Evolutionary conservation across 2,329 filamentous ascomycete species (phyloP), one percentile per base, ranked within the genome.

Genomic region (Colletotrichum noveboracense): DNA sequence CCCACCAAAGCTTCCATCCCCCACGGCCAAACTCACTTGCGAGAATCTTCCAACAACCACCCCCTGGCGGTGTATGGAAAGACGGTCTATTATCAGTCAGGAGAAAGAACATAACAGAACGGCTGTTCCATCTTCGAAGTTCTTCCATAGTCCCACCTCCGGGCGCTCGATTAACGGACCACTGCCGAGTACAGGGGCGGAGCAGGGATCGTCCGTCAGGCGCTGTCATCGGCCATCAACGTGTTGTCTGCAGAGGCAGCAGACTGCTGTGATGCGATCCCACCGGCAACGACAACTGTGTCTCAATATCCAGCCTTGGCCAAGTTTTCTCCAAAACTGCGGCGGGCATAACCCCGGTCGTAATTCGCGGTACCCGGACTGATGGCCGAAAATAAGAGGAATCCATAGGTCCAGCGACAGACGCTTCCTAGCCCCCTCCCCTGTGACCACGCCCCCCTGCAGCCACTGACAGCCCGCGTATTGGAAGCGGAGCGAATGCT

Each of bases 1-100:
- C 69, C 61, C 71, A 65, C 58, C 14, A 14, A 38, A 14, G 14
- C n/a, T n/a, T 32, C 24, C 60, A 21, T n/a, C 30, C 36, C 68
- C 72, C 72, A 75, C 61, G 68, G 36, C 52, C 55, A 58, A 52
- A 24, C 32, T 30, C 32, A 58, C n/a, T 58, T 73, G 73, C 64
- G 69, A 75, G 69, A 73, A 73, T 75, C 73, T 72, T 72, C 69
- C 38, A 56, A 72, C n/a, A n/a, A 38, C 21, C 61, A 67, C 71
- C 62, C 67, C 72, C 55, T 21, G 32, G 43, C 52, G 28, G 26
- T 60, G 60, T 18, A 34, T 30, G 32, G 58, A 74, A 64, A n/a
- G 8, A 30, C 32, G n/a, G 61, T 13, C n/a, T 38, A 21, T 36
- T 32, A 56, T 34, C 65, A 28, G 56, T 56, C 21, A 24, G n/a